Evolutionary conservation across 2,329 filamentous ascomycete genomes (phyloP).

Genomic region (Venturia carpophila): DNA sequence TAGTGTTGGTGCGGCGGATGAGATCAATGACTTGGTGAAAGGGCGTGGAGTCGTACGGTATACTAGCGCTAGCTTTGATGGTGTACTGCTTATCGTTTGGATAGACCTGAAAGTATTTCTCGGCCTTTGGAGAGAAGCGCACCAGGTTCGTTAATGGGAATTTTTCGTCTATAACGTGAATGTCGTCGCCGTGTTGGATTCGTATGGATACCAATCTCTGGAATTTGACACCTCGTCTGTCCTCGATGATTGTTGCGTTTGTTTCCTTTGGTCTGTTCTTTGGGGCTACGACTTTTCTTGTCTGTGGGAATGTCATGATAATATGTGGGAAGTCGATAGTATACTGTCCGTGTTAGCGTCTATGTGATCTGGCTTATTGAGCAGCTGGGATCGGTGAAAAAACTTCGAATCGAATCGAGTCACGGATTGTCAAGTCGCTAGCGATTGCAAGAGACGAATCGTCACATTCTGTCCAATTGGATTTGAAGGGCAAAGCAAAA

Average conservation of each 20-base stretch:
- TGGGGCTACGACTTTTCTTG: not conserved
- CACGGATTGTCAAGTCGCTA: no score
- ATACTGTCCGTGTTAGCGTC: not conserved
- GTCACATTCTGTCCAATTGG: no score
- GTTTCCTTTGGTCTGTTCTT: not conserved
- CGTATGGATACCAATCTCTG: not conserved
- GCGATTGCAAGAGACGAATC: no score
- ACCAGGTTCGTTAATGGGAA: not conserved
- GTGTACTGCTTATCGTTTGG: not conserved
- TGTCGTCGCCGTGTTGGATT: not conserved
- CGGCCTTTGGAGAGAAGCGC: not conserved
- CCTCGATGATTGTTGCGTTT: not conserved
- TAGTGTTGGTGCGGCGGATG: not conserved
- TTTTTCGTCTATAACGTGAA: not conserved
- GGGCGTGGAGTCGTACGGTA: slow-evolving; percentile 1
- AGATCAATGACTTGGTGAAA: slow-evolving; percentile 4
- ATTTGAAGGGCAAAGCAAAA: no score
- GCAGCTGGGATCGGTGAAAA: no score
- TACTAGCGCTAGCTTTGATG: not conserved
- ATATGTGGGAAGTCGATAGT: not conserved
- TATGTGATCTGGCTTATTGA: no score
- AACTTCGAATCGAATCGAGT: no score
- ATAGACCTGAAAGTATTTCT: not conserved
- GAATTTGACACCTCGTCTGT: not conserved
- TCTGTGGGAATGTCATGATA: not conserved